Base-by-base conservation (phyloP, 2,329 filamentous ascomycete species). In the Pseudocercospora fijiensis region DNA sequence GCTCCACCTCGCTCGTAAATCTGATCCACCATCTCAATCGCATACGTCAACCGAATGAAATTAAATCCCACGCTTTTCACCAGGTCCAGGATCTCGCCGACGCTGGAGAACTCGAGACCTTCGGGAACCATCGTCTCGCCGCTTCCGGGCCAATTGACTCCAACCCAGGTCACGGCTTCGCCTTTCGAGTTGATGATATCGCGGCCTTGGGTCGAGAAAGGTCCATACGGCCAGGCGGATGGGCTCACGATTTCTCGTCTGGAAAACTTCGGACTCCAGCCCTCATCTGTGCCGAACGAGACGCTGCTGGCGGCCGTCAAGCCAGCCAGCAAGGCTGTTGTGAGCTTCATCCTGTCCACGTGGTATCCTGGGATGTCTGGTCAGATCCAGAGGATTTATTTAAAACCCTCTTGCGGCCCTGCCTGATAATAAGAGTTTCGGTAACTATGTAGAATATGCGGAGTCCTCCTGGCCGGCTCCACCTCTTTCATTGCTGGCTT, bases 21-120 rank as follows among this genome's bases (percentile, higher is more conserved):
- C 52, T 80, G 76, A 60, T 80, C 77, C 20, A 79, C 70, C 72
- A 78, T 76, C 59, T 79, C 76, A 53, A 78, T 78, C 13, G 78
- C 77, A 58, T 79, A 80, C 0, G 78, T 78, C 67, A 80, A 74
- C 2, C 74, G 70, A 51, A 76, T 72, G 41, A 71, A 69, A 37
- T 76, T 76, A 68, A 76, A 73, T 2, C 73, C 74, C 8, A 75
- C 61, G n/a, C 66, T 69, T 45, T 73, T 72, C 24, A 76, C 69
- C 49, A 72, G 73, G 26, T 66, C 60, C 6, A 75, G 62, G 6
- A 72, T 74, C 9, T 69, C 68, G 30, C 68, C 68, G 13, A 75
- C 71, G 1, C 70, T 72, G 16, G 67, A 65, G 61, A 74, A 75
- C 61, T 76, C 73, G 3, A 76, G 53, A 0, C 74, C 74, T 63